phyloP scores from a whole-genome alignment of 371 early-diverging fungal species.

The Phascolomyces articulosus region DNA sequence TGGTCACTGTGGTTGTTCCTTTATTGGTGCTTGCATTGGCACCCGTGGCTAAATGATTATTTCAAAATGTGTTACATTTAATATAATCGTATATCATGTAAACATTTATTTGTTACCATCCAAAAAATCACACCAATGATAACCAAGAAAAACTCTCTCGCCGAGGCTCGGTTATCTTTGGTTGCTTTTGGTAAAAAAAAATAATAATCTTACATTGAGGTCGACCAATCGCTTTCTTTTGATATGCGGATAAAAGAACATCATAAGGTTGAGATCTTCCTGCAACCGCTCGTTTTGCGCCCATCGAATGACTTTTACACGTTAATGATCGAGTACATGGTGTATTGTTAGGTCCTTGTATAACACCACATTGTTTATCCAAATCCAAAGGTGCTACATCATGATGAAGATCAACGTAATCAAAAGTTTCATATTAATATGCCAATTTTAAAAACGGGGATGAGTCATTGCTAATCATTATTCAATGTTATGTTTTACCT shows the following conservation, averaged over 20 bases:
- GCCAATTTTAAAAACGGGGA: no score
- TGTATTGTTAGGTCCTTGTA: slow-evolving; percentile 54
- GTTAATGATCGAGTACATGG: slow-evolving; percentile 82
- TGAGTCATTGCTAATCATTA: no score
- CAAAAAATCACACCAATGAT: background rate
- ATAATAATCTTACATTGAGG: slow-evolving; percentile 48
- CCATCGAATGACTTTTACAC: slow-evolving; percentile 87
- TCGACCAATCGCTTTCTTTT: slow-evolving; percentile 61
- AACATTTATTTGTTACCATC: background rate
- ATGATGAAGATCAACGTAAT: background rate
- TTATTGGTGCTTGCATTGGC: slow-evolving; percentile 4
- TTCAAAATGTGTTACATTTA: no score
- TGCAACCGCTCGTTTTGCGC: slow-evolving; percentile 76
- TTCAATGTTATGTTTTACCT: slow-evolving; percentile 19
- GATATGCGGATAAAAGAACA: slow-evolving; percentile 67
- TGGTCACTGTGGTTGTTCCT: background rate
- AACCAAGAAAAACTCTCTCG: no score
- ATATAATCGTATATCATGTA: no score
- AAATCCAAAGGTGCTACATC: slow-evolving; percentile 68
- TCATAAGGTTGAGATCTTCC: slow-evolving; percentile 81
- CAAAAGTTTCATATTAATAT: no score
- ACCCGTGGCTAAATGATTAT: background rate
- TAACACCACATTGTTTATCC: slow-evolving; percentile 84
- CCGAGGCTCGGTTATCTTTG: background rate
- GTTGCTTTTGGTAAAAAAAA: no score